phyloP scores from a whole-genome alignment of 2,329 filamentous ascomycete species.

The Fusarium xylarioides region DNA sequence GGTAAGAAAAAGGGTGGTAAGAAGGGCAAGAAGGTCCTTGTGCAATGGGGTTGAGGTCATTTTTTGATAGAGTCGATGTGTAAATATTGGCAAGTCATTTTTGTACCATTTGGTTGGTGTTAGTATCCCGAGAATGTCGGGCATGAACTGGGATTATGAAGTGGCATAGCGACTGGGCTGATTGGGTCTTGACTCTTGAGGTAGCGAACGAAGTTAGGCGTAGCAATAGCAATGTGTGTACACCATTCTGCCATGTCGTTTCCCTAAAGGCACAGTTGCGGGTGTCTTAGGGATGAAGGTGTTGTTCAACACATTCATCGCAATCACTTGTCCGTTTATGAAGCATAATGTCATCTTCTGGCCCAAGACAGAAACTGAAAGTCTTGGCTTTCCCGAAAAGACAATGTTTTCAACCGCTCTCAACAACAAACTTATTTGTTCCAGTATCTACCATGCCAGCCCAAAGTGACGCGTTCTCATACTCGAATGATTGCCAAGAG shows the following conservation, averaged over 20 bases:
- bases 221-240: background rate
- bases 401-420: background rate
- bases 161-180: background rate
- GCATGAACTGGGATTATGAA: background rate
- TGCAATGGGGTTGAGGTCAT: conserved; percentile 64
- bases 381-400: background rate
- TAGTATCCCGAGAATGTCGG: background rate
- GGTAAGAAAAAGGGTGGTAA: conserved; percentile 65
- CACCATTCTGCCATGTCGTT: background rate
- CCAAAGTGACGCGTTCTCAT: background rate
- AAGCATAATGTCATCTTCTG: background rate
- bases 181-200: background rate
- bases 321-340: background rate
- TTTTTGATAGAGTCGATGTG: background rate
- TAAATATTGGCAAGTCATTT: background rate
- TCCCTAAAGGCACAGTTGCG: background rate
- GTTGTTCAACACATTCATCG: background rate
- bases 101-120: background rate
- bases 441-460: background rate
- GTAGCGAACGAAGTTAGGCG: background rate
- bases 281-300: background rate
- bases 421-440: background rate
- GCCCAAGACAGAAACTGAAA: background rate
- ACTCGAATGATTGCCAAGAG: background rate
- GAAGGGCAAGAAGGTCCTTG: conserved; percentile 69